Percentiles rank a stretch among this genome's conserved stretches.
Conservation (phyloP, 1,284 basidiomycete genomes). For the Heterobasidion parviporum region DNA sequence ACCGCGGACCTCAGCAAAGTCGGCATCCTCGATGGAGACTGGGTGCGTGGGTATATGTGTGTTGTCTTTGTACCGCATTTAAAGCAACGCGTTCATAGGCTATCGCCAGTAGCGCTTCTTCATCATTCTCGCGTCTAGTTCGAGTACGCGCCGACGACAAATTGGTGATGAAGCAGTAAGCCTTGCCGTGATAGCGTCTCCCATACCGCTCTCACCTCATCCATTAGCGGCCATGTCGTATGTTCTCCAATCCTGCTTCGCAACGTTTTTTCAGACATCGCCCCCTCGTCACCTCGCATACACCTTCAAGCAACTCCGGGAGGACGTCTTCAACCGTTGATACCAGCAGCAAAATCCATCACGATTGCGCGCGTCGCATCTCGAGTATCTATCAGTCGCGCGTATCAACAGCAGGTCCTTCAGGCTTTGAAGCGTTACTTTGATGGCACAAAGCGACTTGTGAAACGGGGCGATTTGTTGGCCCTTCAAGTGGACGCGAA, state of each 20-base stretch:
- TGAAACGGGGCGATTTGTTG: conserved; percentile 80
- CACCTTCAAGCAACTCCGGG: conserved; percentile 43
- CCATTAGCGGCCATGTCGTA: conserved; percentile 27
- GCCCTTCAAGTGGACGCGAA: conserved; percentile 63
- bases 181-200: not conserved
- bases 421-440: conserved; percentile 67
- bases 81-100: conserved; percentile 1
- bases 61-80: not conserved
- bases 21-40: conserved; percentile 81
- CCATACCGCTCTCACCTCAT: not conserved
- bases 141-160: conserved; percentile 49
- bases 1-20: conserved; percentile 62
- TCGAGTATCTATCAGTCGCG: conserved; percentile 65
- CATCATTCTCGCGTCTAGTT: conserved; percentile 33
- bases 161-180: conserved; percentile 25
- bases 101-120: conserved; percentile 5
- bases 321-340: conserved; percentile 43
- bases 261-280: conserved; percentile 33
- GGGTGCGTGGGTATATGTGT: conserved; percentile 46
- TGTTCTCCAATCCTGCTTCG: conserved; percentile 54
- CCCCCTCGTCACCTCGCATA: conserved; percentile 18
- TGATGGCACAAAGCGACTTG: conserved; percentile 44
- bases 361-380: conserved; percentile 84
- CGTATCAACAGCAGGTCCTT: conserved; percentile 68
- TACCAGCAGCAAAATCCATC: conserved; percentile 69